Conservation (phyloP, 1,139 yeast genomes). For the Candida labiduridarum region DNA sequence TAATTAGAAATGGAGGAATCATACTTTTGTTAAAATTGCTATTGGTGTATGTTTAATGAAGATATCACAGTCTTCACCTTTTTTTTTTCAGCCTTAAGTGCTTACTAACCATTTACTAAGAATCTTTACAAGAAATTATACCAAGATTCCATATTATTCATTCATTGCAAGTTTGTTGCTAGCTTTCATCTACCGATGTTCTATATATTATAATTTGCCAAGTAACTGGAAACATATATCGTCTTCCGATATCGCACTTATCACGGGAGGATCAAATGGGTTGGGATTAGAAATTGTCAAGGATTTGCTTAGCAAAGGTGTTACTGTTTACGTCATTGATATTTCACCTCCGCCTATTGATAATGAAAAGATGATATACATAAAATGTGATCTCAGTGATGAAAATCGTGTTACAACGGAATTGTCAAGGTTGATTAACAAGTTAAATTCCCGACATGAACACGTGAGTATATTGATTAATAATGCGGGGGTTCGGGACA, state of each 20-base stretch:
- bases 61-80: no score
- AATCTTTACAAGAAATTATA: slow-evolving; percentile 9
- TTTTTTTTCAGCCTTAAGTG: neutral
- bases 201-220: slow-evolving; percentile 12
- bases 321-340: slow-evolving; percentile 51
- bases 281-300: slow-evolving; percentile 52
- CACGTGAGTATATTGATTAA: slow-evolving; percentile 59
- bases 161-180: slow-evolving; percentile 7
- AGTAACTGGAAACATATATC: slow-evolving; percentile 16
- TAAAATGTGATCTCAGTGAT: slow-evolving; percentile 54
- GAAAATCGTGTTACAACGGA: slow-evolving; percentile 26
- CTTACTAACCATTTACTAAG: slow-evolving; percentile 7
- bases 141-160: slow-evolving; percentile 11
- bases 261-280: slow-evolving; percentile 72
- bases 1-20: slow-evolving; percentile 6
- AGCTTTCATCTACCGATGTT: slow-evolving; percentile 8
- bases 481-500: slow-evolving; percentile 74
- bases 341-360: slow-evolving; percentile 31
- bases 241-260: slow-evolving; percentile 40
- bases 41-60: slow-evolving; percentile 11
- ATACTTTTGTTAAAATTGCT: slow-evolving; percentile 10
- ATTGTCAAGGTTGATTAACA: slow-evolving; percentile 25
- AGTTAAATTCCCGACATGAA: slow-evolving; percentile 31
- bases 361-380: slow-evolving; percentile 25
- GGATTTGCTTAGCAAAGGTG: slow-evolving; percentile 30